These are phyloP conservation scores for Moesziomyces aphidis DNA, from an alignment of 1,284 basidiomycete species.

Conservation along the genomic window DNA sequence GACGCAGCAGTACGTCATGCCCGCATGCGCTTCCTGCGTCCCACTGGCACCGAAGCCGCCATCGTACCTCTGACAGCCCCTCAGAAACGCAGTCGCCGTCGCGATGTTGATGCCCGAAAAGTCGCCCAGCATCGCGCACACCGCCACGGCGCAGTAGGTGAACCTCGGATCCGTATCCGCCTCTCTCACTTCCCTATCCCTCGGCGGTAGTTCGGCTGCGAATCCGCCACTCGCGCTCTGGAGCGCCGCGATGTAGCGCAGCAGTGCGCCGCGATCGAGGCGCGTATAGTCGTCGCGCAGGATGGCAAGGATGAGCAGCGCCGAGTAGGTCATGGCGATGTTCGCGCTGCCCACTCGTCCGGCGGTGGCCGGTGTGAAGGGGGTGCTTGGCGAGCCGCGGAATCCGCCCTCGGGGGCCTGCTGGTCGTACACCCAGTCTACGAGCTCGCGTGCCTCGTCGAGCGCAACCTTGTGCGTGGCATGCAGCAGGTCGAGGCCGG, in stretches of 20 bases:
- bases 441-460: slow-evolving; percentile 32
- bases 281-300: slow-evolving; percentile 55
- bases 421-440: slow-evolving; percentile 86
- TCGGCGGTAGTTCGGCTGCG: slow-evolving; percentile 72
- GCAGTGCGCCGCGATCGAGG: slow-evolving; percentile 38
- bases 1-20: slow-evolving; percentile 91
- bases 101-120: slow-evolving; percentile 79
- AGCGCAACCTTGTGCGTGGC: slow-evolving; percentile 20
- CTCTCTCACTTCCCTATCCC: not conserved
- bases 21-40: slow-evolving; percentile 88
- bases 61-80: slow-evolving; percentile 80
- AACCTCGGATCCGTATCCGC: slow-evolving; percentile 81
- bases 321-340: slow-evolving; percentile 63
- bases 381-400: slow-evolving; percentile 22
- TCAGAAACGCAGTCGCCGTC: slow-evolving; percentile 75
- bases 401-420: slow-evolving; percentile 71
- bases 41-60: slow-evolving; percentile 89
- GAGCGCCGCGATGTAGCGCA: slow-evolving; percentile 20
- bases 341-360: slow-evolving; percentile 21
- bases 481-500: slow-evolving; percentile 57
- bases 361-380: not conserved
- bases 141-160: slow-evolving; percentile 86
- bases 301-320: slow-evolving; percentile 56
- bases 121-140: slow-evolving; percentile 80
- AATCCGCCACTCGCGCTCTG: slow-evolving; percentile 57